Conservation (phyloP, 2,329 filamentous ascomycete species). For the Pseudocercospora crystallina region DNA sequence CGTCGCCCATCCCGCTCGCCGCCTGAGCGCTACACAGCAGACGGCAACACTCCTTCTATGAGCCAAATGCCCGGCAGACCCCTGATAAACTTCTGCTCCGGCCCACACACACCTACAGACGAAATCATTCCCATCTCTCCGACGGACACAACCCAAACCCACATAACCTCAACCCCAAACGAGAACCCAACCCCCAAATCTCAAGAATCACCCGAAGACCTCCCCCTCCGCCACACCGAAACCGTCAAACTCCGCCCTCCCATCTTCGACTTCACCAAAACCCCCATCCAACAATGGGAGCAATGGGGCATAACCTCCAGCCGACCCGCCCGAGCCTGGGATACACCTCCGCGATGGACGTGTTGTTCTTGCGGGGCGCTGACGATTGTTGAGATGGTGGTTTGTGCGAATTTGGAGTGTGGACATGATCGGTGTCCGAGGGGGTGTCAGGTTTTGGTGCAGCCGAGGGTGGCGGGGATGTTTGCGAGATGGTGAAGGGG, state of each 20-base stretch:
- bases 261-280: conserved; percentile 17
- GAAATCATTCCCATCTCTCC: too few species aligned
- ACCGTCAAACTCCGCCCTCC: conserved; percentile 20
- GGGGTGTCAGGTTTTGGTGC: conserved; percentile 8
- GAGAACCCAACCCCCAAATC: background rate
- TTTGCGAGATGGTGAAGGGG: background rate
- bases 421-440: conserved; percentile 28
- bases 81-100: too few species aligned
- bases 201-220: background rate
- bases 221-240: background rate
- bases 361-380: conserved; percentile 28
- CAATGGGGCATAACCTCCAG: conserved; percentile 11
- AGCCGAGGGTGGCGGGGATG: background rate
- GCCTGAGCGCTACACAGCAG: too few species aligned
- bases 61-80: too few species aligned
- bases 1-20: too few species aligned
- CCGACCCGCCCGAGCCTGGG: conserved; percentile 23
- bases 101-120: too few species aligned
- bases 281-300: conserved; percentile 20
- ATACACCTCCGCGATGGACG: conserved; percentile 28
- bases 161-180: background rate
- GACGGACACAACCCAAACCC: background rate
- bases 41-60: too few species aligned
- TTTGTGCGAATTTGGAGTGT: conserved; percentile 30
- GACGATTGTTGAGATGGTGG: conserved; percentile 32